Base-by-base conservation (phyloP, 441 rosid genomes). In the Gossypium laxum region DNA sequence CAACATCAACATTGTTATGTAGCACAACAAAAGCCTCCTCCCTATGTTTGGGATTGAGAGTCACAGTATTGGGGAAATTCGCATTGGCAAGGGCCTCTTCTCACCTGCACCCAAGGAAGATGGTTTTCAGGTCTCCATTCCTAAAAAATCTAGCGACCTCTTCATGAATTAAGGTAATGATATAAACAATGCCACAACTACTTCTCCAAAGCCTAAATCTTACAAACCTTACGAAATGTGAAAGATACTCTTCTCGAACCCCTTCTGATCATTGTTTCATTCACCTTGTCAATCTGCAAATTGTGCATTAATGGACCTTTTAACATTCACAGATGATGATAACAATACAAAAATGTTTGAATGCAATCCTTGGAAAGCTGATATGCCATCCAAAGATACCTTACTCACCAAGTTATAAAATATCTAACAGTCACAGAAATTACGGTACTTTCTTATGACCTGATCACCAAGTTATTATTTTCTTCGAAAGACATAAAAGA, bases 151-250 rank as follows among this genome's bases (percentile, higher is more conserved):
- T 26, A 15, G 50, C 26, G 43, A 47, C 24, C 58, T 5, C 43
- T 19, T 51, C 50, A 28, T 32, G 48, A 69, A 32, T 18, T 32
- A 17, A 38, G 51, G 54, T 4, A 52, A n/a, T 24, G 11, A 55
- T 11, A 57, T 38, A 56, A 70, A 41, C 34, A 63, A 50, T 14
- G 61, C 48, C 45, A 55, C 3, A 19, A 28, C 48, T 50, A 0
- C 4, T 56, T 19, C 0, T 17, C 26, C 4, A 63, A n/a, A 65
- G 41, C 17, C 51, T 19, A 30, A 61, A 61, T 47, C 41, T 19
- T 34, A 74, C 83, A 17, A 63, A 91, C 98, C 96, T 91, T 89
- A 6, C 96, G 93, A 11, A 93, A 61, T 72, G 98, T 93, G 84
- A 93, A 89, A 58, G 98, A 93, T 51, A 93, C 96, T 74, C 96